Conservation (phyloP, 1,284 basidiomycete genomes). For the Rhodotorula sp. region DNA sequence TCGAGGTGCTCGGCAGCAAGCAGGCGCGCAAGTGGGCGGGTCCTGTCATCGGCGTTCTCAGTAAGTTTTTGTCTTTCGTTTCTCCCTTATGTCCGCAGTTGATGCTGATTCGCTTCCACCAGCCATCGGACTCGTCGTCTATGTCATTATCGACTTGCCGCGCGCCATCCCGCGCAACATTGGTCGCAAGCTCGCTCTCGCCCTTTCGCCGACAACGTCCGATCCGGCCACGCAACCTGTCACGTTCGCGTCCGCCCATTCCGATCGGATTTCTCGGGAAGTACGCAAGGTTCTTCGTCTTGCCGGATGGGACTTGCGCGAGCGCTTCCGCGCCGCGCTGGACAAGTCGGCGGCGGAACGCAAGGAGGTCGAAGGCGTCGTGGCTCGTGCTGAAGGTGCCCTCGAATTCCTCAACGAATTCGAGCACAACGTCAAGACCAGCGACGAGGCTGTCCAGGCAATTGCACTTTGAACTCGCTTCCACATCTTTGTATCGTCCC, state of each 20-base stretch:
- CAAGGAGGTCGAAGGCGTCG: constrained; percentile 69
- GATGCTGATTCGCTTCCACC: constrained; percentile 2
- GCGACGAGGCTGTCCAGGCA: constrained; percentile 25
- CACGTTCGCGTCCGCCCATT: constrained; percentile 68
- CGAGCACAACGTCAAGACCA: constrained; percentile 32
- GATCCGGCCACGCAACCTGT: constrained; percentile 49
- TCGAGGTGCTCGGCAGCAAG: constrained; percentile 79
- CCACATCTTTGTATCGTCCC: not conserved
- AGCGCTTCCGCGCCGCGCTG: constrained; percentile 76
- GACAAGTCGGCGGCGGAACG: constrained; percentile 75
- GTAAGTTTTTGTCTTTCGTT: constrained; percentile 32
- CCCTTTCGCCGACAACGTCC: constrained; percentile 55
- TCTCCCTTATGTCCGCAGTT: not conserved
- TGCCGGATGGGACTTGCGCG: constrained; percentile 86
- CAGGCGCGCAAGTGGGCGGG: constrained; percentile 80
- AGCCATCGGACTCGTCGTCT: constrained; percentile 72
- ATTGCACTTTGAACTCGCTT: constrained; percentile 13
- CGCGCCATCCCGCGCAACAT: constrained; percentile 87
- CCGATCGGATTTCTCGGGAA: constrained; percentile 73
- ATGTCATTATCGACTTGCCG: constrained; percentile 85
- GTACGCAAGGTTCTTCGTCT: constrained; percentile 89
- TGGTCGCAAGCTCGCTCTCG: constrained; percentile 63
- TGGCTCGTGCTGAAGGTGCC: constrained; percentile 68
- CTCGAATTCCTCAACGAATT: constrained; percentile 64
- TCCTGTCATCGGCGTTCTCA: constrained; percentile 72